Evolutionary conservation across 352 stramenopile species (phyloP), one percentile per base, ranked within the genome.

Genomic region (Pythium chondricola): DNA sequence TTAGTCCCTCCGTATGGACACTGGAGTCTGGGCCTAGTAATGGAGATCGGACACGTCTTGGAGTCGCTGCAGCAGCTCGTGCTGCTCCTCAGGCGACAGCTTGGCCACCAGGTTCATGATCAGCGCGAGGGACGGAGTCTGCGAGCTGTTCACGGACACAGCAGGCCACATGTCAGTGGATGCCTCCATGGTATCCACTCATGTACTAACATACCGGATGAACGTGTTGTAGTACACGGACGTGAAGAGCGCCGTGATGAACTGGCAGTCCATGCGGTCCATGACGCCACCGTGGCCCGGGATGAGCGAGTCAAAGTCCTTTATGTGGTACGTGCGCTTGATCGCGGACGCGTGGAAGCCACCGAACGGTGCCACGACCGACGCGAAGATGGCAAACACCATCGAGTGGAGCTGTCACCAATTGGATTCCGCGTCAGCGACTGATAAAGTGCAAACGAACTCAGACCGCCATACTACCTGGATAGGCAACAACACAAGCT

Each of bases 241-340:
- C 25, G 92, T 98, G 63, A 96, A 98, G 21, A 96, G 71, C 39
- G 88, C 74, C 56, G 96, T 97, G 71, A 98, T 88, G 48, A 98
- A 82, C 64, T 98, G 93, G 63, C 95, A 98, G 70, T 98, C 95
- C 87, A 98, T 98, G 39, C 95, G 85, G 61, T 98, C 95, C 80
- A 96, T 98, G 47, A 98, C 74, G 25, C 95, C 95, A 38, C 95
- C 95, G 61, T 99, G 97, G 44, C 97, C 97, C 2, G 97, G 97
- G 51, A 99, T 98, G 38, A 99, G 74, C 22, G 84, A 95, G 55
- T 98, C 97, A 68, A 99, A 99, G 73, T 99, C 97, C 74, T 99
- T 99, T 42, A 98, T 83, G 39, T 94, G 86, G 74, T 99, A 98
- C 21, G 97, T 97, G 40, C 97, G 86, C 74, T 99, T 99, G 56